Conservation (phyloP, 768 basidiomycete species). For the Punctularia strigosozonata region DNA sequence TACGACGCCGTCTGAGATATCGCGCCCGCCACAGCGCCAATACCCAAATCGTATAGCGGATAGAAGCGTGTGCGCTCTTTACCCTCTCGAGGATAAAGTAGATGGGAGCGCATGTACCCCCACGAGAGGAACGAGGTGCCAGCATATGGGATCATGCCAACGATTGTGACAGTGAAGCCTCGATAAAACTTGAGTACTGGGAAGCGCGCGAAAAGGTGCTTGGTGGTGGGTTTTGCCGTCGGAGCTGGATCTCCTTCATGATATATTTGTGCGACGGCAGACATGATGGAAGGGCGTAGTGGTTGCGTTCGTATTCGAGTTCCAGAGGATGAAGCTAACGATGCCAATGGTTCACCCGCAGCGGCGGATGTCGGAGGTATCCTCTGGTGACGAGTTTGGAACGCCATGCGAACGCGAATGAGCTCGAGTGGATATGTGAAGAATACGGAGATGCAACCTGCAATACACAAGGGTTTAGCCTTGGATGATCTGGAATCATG, state of each 20-base stretch:
- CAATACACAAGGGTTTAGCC: background rate
- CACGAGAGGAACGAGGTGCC: slow-evolving; percentile 92
- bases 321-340: background rate
- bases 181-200: slow-evolving; percentile 89
- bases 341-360: background rate
- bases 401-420: slow-evolving; percentile 92
- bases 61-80: slow-evolving; percentile 16
- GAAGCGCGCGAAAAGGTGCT: slow-evolving; percentile 39
- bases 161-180: slow-evolving; percentile 87
- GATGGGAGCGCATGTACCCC: slow-evolving; percentile 58
- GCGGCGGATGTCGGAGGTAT: slow-evolving; percentile 5
- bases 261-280: slow-evolving; percentile 57
- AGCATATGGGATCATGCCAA: slow-evolving; percentile 92
- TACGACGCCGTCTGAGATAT: slow-evolving; percentile 85
- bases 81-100: slow-evolving; percentile 33
- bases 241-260: slow-evolving; percentile 35
- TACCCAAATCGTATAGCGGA: slow-evolving; percentile 56
- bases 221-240: slow-evolving; percentile 9
- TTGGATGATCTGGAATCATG: slow-evolving; percentile 10
- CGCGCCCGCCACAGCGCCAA: slow-evolving; percentile 80
- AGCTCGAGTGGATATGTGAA: slow-evolving; percentile 95
- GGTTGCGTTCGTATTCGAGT: too few relatives aligned
- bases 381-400: slow-evolving; percentile 40
- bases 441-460: slow-evolving; percentile 78
- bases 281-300: slow-evolving; percentile 37